phyloP scores from a whole-genome alignment of 2,329 filamentous ascomycete genomes.

The Emericellopsis cladophorae region DNA sequence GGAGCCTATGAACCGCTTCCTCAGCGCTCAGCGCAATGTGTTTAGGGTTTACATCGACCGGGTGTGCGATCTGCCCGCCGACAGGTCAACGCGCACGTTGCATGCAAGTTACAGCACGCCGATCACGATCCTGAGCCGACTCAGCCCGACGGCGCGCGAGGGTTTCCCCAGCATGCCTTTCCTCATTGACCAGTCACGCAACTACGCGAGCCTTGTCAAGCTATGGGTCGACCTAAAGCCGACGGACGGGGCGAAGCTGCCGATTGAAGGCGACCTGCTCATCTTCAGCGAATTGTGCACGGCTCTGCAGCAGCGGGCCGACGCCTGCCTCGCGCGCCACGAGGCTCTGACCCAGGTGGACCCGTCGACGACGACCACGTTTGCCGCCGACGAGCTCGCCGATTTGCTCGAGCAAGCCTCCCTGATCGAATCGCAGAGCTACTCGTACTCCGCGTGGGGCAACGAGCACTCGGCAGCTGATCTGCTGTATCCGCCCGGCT shows the following conservation, averaged over 20 bases:
- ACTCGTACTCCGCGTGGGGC: constrained; percentile 11
- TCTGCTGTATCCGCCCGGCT: constrained; percentile 22
- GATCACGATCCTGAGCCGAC: constrained; percentile 72
- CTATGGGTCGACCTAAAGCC: constrained; percentile 56
- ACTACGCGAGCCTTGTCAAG: constrained; percentile 72
- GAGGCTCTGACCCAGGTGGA: constrained; percentile 18
- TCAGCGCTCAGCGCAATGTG: constrained; percentile 60
- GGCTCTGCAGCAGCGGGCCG: constrained; percentile 34
- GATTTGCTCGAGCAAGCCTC: constrained; percentile 34
- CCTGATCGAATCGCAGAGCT: constrained; percentile 19
- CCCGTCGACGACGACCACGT: neutral
- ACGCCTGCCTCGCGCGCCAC: constrained; percentile 36
- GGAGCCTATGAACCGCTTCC: constrained; percentile 93
- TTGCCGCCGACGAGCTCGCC: constrained; percentile 19
- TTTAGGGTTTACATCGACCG: constrained; percentile 83
- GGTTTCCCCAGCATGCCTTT: constrained; percentile 90
- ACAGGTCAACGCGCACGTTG: constrained; percentile 49
- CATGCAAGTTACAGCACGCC: constrained; percentile 87
- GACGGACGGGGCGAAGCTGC: constrained; percentile 18
- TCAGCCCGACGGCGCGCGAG: constrained; percentile 72
- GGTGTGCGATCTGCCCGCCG: constrained; percentile 70
- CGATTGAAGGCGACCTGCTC: constrained; percentile 35
- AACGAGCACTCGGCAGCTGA: neutral
- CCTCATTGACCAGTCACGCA: constrained; percentile 77
- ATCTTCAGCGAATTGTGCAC: constrained; percentile 40